Evolutionary conservation across 192 early-diverging fungal genomes (phyloP).

Genomic region (Oehlia diaphana): DNA sequence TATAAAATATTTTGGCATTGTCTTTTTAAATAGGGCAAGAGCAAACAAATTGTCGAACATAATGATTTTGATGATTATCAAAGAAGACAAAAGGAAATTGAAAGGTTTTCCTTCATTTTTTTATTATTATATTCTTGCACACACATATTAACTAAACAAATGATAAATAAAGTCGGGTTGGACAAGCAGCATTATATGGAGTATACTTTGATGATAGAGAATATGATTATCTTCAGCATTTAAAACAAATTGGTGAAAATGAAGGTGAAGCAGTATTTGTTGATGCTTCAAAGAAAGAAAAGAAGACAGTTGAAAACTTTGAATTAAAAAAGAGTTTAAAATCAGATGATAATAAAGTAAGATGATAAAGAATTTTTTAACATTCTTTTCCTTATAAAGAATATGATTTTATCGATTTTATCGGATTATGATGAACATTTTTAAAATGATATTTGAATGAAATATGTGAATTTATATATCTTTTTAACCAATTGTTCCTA

Average conservation of each 20-base stretch:
- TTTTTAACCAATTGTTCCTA: constrained; percentile 32
- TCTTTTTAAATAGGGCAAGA: constrained; percentile 31
- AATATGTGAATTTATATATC: neutral
- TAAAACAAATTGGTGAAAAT: constrained; percentile 75
- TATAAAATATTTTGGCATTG: constrained; percentile 4
- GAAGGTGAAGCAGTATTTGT: constrained; percentile 78
- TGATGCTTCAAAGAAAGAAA: constrained; percentile 58
- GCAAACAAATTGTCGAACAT: neutral
- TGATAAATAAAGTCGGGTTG: constrained; percentile 41
- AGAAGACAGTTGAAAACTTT: constrained; percentile 39
- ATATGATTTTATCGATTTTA: neutral
- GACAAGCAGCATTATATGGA: constrained; percentile 85
- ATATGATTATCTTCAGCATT: constrained; percentile 95
- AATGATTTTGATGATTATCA: neutral
- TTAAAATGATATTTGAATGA: neutral
- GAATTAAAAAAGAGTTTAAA: neutral
- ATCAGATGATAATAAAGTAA: neutral
- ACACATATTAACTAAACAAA: neutral
- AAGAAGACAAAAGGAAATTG: neutral
- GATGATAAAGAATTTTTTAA: neutral
- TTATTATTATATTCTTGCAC: neutral
- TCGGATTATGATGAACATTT: neutral
- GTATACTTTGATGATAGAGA: constrained; percentile 87
- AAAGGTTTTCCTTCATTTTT: neutral
- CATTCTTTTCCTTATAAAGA: neutral